Conservation (phyloP, 176 grass and related monocot genomes). For the Aegilops bicornis region DNA sequence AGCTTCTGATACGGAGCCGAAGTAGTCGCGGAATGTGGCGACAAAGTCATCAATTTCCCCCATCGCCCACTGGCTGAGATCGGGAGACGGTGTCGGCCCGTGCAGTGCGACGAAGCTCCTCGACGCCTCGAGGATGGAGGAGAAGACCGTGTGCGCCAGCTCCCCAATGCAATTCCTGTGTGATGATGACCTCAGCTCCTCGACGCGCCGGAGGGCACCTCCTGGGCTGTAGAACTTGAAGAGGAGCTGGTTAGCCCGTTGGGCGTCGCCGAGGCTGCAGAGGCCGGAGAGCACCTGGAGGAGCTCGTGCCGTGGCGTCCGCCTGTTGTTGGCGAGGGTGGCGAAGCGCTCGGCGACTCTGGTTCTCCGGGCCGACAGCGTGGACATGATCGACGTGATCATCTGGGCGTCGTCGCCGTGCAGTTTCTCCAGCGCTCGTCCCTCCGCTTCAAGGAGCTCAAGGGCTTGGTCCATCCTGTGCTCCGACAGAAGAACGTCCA, state of each 20-base stretch:
- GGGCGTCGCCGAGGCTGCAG: conserved; percentile 42
- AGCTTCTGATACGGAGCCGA: conserved; percentile 2
- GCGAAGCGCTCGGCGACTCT: conserved; percentile 32
- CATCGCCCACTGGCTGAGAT: conserved; percentile 44
- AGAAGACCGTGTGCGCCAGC: conserved; percentile 43
- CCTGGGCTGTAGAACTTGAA: conserved; percentile 8
- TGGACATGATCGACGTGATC: background rate
- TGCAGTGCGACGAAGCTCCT: conserved; percentile 29
- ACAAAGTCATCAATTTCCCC: conserved; percentile 46
- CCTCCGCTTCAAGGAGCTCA: conserved; percentile 25
- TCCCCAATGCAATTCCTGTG: conserved; percentile 32
- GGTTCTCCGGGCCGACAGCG: conserved; percentile 19
- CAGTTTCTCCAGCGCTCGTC: background rate
- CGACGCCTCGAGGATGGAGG: conserved; percentile 34
- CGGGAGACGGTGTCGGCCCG: background rate
- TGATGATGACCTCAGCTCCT: conserved; percentile 12
- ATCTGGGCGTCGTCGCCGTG: background rate
- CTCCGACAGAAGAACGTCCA: conserved; percentile 50
- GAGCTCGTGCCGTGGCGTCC: conserved; percentile 43
- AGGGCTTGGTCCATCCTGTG: conserved; percentile 43
- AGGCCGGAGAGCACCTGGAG: conserved; percentile 39
- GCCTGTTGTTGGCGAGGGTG: conserved; percentile 27
- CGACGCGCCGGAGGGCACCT: background rate
- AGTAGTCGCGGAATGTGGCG: conserved; percentile 31
- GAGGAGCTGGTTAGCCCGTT: conserved; percentile 33